These are phyloP conservation scores for Pontederia paniculata DNA, from an alignment of 176 grass and related monocot species.

Conservation along the genomic window DNA sequence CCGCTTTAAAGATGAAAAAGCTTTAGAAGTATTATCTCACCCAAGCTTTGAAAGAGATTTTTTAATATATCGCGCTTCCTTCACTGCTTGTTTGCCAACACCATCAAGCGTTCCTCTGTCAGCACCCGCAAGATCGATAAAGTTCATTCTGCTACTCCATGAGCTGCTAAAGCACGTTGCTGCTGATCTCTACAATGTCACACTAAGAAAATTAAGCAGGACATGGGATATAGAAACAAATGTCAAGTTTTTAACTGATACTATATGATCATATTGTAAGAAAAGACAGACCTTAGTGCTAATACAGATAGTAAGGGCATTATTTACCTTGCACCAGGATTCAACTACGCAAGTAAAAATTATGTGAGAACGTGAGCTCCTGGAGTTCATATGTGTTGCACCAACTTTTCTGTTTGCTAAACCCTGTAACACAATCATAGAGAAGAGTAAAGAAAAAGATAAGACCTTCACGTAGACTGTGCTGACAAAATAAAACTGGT, in stretches of 20 bases:
- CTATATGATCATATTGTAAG: too few relatives aligned
- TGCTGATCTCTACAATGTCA: slow-evolving; percentile 42
- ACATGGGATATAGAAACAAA: too few relatives aligned
- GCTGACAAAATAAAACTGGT: neutral
- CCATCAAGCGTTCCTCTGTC: slow-evolving; percentile 51
- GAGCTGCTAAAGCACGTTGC: slow-evolving; percentile 78
- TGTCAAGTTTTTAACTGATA: too few relatives aligned
- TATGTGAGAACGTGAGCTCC: slow-evolving; percentile 92
- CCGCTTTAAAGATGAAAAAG: too few relatives aligned
- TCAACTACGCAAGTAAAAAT: slow-evolving; percentile 81
- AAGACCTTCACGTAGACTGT: neutral
- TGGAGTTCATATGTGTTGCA: slow-evolving; percentile 71
- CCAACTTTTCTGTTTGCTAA: slow-evolving; percentile 95
- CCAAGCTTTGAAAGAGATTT: slow-evolving; percentile 89
- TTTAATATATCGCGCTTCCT: slow-evolving; percentile 69
- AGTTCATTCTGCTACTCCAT: slow-evolving; percentile 75
- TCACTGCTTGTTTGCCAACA: slow-evolving; percentile 40
- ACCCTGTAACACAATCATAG: slow-evolving; percentile 34
- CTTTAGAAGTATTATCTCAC: slow-evolving; percentile 33
- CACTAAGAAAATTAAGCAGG: neutral
- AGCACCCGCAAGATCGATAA: slow-evolving; percentile 81
- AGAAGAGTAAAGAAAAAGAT: neutral
- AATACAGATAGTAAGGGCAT: neutral
- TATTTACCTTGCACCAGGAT: slow-evolving; percentile 89
- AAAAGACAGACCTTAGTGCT: too few relatives aligned